Conservation (phyloP, 169 alveolate genomes). For the Cyclospora cayetanensis region DNA sequence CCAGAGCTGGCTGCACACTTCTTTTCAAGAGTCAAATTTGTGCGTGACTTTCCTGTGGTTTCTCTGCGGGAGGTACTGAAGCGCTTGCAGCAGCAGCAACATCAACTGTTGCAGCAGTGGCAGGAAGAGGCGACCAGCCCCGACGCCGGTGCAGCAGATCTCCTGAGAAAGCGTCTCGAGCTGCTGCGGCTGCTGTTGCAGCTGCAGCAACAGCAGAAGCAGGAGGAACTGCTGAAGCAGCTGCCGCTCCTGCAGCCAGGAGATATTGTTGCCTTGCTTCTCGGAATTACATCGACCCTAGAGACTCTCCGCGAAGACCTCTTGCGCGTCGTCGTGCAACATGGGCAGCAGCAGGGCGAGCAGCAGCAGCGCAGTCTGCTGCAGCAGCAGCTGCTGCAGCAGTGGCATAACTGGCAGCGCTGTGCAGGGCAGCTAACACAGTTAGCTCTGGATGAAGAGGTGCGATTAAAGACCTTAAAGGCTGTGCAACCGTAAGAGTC, state of each 20-base stretch:
- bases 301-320: neutral
- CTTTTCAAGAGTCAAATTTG: neutral
- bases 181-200: neutral
- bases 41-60: neutral
- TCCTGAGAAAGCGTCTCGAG: neutral
- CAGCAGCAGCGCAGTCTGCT: slow-evolving; percentile 10
- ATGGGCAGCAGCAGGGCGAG: neutral
- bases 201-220: slow-evolving; percentile 52
- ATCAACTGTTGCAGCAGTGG: slow-evolving; percentile 10
- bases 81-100: slow-evolving; percentile 34
- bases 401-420: slow-evolving; percentile 14
- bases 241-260: slow-evolving; percentile 25
- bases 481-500: no score
- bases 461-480: neutral
- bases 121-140: neutral
- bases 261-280: neutral
- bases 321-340: neutral
- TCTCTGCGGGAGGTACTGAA: slow-evolving; percentile 8
- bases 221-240: slow-evolving; percentile 26
- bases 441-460: slow-evolving; percentile 51
- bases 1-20: neutral
- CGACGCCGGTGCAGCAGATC: neutral
- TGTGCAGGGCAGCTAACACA: slow-evolving; percentile 35
- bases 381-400: slow-evolving; percentile 54
- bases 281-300: neutral